Base-by-base conservation (phyloP, 129 eudicot genomes). In the Lactuca sativa region DNA sequence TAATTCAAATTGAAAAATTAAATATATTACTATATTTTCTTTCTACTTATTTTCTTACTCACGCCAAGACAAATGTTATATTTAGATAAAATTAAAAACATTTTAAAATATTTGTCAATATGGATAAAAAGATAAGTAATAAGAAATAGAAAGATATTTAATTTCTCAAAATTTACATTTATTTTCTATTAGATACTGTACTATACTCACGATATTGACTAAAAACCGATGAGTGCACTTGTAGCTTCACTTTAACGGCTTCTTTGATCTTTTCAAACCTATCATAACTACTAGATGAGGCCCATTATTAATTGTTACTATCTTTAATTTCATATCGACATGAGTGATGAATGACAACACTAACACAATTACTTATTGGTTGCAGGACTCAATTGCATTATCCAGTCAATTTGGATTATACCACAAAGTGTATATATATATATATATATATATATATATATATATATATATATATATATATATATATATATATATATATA, bases 191-290 rank as follows among this genome's bases (percentile, higher is more conserved):
- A 25, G 32, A 9, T 4, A 1, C 0, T 25, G 38, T 15, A 21
- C 15, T 48, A n/a, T 14, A 67, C 47, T 67, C 60, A 7, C 7
- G 4, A 4, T 32, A 67, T 10, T 30, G 48, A 67, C 53, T n/a
- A 38, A 34, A 15, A 68, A 68, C 62, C 16, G 73, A 52, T 53
- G 49, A 68, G 6, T 36, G 12, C 36, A 68, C 6, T 53, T 68
- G 54, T 34, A 72, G 51, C 31, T 72, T 64, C 70, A 72, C 62
- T 72, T 52, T 51, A 18, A 72, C 70, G 7, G 62, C 33, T 72
- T 62, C 61, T 49, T 51, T 61, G 61, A 53, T 37, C 54, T 17
- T 7, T 41, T 51, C 38, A 49, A 51, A 61, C 31, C 32, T 51
- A 11, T 71, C 68, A 71, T 59, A 13, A 37, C 37, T 21, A 21